Evolutionary conservation across 495 filamentous ascomycete species (phyloP).

Genomic region (Penicillium roqueforti): DNA sequence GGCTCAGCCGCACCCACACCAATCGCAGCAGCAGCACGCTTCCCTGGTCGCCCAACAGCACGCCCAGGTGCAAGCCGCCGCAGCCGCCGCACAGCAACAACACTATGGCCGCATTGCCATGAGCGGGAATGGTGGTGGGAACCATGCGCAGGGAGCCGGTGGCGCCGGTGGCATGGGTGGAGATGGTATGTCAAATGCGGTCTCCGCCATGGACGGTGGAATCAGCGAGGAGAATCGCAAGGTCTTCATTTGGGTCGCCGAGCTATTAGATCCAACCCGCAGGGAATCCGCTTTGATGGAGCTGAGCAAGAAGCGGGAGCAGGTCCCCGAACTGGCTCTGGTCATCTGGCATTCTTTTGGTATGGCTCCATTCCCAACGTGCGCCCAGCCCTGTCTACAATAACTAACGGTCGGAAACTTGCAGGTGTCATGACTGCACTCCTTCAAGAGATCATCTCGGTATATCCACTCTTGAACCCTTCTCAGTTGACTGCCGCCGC

Average conservation of each 20-base stretch:
- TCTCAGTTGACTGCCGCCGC: conserved; percentile 95
- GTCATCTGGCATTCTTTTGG: conserved; percentile 99
- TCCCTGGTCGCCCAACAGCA: conserved; percentile 51
- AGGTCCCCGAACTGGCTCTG: conserved; percentile 92
- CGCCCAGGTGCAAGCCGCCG: conserved; percentile 58
- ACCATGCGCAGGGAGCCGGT: conserved; percentile 38
- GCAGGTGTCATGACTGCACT: conserved; percentile 97
- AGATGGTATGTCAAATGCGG: conserved; percentile 49
- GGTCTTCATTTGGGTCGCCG: conserved; percentile 87
- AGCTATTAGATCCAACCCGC: conserved; percentile 81
- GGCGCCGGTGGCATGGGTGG: conserved; percentile 42
- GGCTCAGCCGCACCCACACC: conserved; percentile 55
- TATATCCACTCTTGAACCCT: conserved; percentile 93
- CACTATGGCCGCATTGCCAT: conserved; percentile 74
- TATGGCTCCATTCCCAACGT: conserved; percentile 43
- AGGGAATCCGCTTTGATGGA: conserved; percentile 91
- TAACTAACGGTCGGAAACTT: conserved; percentile 25
- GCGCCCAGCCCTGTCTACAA: conserved; percentile 14
- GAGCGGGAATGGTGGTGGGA: conserved; percentile 48
- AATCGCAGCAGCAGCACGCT: conserved; percentile 45
- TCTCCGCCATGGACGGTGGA: conserved; percentile 49
- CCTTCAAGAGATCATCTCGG: conserved; percentile 97
- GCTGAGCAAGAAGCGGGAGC: conserved; percentile 97
- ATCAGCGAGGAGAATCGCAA: conserved; percentile 89
- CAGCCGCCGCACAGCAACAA: conserved; percentile 67